phyloP scores from a whole-genome alignment of 345 rosid genomes.

The Rubroshorea leprosula region DNA sequence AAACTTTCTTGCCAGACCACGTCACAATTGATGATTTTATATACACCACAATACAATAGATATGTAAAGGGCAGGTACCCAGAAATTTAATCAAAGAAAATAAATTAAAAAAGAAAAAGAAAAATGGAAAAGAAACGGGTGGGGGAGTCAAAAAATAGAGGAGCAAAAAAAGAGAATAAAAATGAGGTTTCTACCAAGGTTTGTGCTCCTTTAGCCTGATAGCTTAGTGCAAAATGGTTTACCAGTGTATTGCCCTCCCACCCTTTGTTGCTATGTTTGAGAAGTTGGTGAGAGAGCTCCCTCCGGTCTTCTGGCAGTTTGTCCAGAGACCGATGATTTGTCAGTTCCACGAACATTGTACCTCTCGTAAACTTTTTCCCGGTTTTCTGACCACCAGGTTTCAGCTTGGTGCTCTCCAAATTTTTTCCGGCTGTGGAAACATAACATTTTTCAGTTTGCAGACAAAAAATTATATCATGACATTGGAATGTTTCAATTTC shows the following conservation, averaged over 20 bases:
- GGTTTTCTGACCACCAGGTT: conserved; percentile 97
- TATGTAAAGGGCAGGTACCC: conserved; percentile 29
- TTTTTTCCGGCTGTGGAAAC: conserved; percentile 71
- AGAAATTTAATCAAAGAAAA: conserved; percentile 26
- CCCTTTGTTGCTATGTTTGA: conserved; percentile 34
- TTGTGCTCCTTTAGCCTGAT: not conserved
- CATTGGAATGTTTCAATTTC: not conserved
- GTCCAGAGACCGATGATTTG: conserved; percentile 52
- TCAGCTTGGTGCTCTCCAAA: conserved; percentile 95
- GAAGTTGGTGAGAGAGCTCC: conserved; percentile 46
- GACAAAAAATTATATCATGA: not conserved
- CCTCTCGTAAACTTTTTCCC: conserved; percentile 77
- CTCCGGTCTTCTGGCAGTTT: conserved; percentile 46
- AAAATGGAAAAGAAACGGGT: too few species aligned
- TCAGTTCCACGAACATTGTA: conserved; percentile 80
- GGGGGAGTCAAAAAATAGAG: conserved; percentile 13
- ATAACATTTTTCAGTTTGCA: conserved; percentile 1
- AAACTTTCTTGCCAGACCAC: conserved; percentile 21
- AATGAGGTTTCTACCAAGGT: conserved; percentile 7
- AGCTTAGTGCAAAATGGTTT: conserved; percentile 17
- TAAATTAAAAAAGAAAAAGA: conserved; percentile 11
- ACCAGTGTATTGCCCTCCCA: conserved; percentile 12
- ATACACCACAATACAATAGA: conserved; percentile 44
- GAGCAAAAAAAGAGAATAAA: conserved; percentile 2
- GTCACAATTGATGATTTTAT: conserved; percentile 31